Base-by-base conservation (phyloP, 2,329 filamentous ascomycete species). In the Diplodia sapinea region DNA sequence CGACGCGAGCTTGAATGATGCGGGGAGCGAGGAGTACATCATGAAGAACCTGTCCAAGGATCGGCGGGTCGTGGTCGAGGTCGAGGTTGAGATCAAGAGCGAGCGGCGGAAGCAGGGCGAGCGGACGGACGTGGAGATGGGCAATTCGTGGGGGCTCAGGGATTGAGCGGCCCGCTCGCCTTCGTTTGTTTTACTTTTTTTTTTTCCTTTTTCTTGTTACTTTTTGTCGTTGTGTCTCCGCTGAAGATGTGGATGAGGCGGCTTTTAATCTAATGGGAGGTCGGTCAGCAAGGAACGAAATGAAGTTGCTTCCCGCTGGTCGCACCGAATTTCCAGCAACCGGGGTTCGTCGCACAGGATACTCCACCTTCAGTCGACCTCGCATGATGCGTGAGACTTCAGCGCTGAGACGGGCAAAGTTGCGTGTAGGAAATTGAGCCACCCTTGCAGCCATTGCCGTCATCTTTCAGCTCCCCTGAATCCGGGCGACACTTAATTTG, bases 391-490 rank as follows among this genome's bases (percentile, higher is more conserved):
- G 38, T 33, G 57, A 47, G 26, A 33, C 26, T 13, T 49, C 26
- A 33, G 29, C 40, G 40, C 40, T 61, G 57, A 61, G 57, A 61
- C 57, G 36, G 26, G n/a, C 11, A n/a, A 29, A 23, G 40, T 40
- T 49, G 57, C 17, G 33, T n/a, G 36, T 23, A 61, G 57, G 36
- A 50, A 15, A 33, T 61, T 61, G 26, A 61, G 15, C 11, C 17
- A 36, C 40, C 57, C 57, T 61, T 61, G 40, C 57, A 61, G 57
- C 17, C 13, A 11, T 26, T 12, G 38, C 3, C 9, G 56, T 26
- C 15, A 43, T 61, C 33, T 61, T 61, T 61, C 57, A 61, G 31
- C 40, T 61, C 57, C n/a, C 57, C 40, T 50, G 57, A 50, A n/a
- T 17, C 20, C 56, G 15, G 20, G 23, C 6, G 13, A 49, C 23